Conservation (phyloP, 116 monocot species). For the Thalassia testudinum region DNA sequence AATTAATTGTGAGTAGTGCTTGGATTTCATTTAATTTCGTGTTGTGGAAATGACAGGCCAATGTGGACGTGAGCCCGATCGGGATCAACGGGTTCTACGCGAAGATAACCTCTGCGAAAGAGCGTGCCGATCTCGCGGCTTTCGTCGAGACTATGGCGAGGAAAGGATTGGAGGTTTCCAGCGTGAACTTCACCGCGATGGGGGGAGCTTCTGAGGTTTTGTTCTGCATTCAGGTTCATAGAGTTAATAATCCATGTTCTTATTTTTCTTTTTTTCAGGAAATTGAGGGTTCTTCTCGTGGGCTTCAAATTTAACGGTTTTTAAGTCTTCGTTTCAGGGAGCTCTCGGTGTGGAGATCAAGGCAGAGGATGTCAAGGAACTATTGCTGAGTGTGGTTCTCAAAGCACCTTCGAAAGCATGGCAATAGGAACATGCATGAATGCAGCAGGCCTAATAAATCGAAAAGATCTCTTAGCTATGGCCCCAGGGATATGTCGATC, state of each 20-base stretch:
- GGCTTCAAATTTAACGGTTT: too few species aligned
- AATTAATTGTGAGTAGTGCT: too few species aligned
- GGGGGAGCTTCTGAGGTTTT: slow-evolving; percentile 21
- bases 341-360: neutral
- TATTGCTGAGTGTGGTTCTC: slow-evolving; percentile 2
- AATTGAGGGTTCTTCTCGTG: too few species aligned
- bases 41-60: slow-evolving; percentile 11
- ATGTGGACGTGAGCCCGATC: slow-evolving; percentile 35
- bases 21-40: neutral
- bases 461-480: too few species aligned
- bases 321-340: neutral
- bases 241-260: too few species aligned
- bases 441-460: too few species aligned
- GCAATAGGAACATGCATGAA: too few species aligned
- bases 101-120: slow-evolving; percentile 24
- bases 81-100: slow-evolving; percentile 29
- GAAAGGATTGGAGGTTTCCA: slow-evolving; percentile 28
- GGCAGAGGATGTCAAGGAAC: slow-evolving; percentile 1
- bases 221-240: slow-evolving; percentile 54
- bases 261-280: too few species aligned
- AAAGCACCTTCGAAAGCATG: too few species aligned
- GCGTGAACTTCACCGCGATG: slow-evolving; percentile 20
- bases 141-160: slow-evolving; percentile 29
- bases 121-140: slow-evolving; percentile 11
- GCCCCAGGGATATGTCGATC: too few species aligned